Conservation (phyloP, 371 early-diverging fungal genomes). For the Rhizomucor pusillus region DNA sequence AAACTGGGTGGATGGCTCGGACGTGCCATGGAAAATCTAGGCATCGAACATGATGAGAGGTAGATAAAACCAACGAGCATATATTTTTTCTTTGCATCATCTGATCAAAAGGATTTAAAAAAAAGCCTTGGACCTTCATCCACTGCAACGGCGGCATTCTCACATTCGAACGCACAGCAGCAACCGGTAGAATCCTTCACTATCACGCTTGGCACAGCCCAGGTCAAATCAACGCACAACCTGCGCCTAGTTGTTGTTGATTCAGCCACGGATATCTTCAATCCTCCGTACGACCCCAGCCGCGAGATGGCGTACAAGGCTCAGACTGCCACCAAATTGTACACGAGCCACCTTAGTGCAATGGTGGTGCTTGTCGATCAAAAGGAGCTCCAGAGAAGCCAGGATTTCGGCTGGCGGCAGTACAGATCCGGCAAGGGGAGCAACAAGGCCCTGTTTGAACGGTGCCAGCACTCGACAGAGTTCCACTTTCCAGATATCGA, state of each 20-base stretch:
- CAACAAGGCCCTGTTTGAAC: constrained; percentile 66
- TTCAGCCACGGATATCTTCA: constrained; percentile 44
- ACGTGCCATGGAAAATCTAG: constrained; percentile 72
- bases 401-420: constrained; percentile 46
- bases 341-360: constrained; percentile 65
- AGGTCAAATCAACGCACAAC: constrained; percentile 71
- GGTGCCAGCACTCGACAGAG: constrained; percentile 71
- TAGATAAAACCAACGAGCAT: constrained; percentile 7
- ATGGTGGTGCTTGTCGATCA: constrained; percentile 60
- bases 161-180: constrained; percentile 15
- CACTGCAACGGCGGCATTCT: constrained; percentile 2
- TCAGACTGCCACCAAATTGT: constrained; percentile 68
- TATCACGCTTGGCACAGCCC: constrained; percentile 68
- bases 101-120: too few relatives aligned
- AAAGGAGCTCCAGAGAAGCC: constrained; percentile 39
- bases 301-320: constrained; percentile 66
- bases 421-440: constrained; percentile 61
- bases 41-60: constrained; percentile 57
- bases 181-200: constrained; percentile 74
- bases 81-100: too few relatives aligned
- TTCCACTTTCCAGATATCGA: constrained; percentile 76
- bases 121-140: constrained; percentile 7
- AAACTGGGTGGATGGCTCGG: constrained; percentile 69
- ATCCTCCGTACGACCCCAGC: constrained; percentile 48
- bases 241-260: constrained; percentile 61